Conservation (phyloP, 176 grass and related monocot genomes). For the Hordeum vulgare region DNA sequence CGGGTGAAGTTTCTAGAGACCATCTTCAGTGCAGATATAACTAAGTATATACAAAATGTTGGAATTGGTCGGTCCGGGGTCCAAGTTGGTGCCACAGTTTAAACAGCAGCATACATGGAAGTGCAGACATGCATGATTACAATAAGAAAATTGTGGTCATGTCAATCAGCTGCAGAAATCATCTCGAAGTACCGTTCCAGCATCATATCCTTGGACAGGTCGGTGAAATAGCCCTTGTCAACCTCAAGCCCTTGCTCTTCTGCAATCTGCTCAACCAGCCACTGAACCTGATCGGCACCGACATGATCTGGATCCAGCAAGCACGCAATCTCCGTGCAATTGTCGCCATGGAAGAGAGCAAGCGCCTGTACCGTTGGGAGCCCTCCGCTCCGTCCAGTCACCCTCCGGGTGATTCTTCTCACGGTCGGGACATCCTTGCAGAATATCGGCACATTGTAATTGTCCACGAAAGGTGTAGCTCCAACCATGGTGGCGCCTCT, state of each 20-base stretch:
- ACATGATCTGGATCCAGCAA: constrained; percentile 50
- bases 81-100: not conserved
- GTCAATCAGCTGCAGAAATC: constrained; percentile 16
- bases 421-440: constrained; percentile 40
- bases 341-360: constrained; percentile 44
- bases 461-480: constrained; percentile 28
- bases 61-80: not conserved
- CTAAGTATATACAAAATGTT: not conserved
- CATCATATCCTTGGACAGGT: constrained; percentile 52
- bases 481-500: constrained; percentile 54
- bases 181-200: constrained; percentile 49
- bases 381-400: constrained; percentile 51
- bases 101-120: not conserved
- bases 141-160: not conserved
- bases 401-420: constrained; percentile 41
- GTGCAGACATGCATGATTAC: not conserved
- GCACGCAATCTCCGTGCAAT: constrained; percentile 64
- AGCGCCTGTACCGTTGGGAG: constrained; percentile 59
- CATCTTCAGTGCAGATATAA: not conserved
- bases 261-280: constrained; percentile 44
- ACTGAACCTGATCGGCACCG: constrained; percentile 47
- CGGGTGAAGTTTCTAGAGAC: not conserved
- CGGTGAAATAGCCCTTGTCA: constrained; percentile 75
- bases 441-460: constrained; percentile 54
- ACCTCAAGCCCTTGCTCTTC: constrained; percentile 52